These are phyloP conservation scores for Vishniacozyma victoriae DNA, from an alignment of 768 basidiomycete genomes.

Conservation along the genomic window DNA sequence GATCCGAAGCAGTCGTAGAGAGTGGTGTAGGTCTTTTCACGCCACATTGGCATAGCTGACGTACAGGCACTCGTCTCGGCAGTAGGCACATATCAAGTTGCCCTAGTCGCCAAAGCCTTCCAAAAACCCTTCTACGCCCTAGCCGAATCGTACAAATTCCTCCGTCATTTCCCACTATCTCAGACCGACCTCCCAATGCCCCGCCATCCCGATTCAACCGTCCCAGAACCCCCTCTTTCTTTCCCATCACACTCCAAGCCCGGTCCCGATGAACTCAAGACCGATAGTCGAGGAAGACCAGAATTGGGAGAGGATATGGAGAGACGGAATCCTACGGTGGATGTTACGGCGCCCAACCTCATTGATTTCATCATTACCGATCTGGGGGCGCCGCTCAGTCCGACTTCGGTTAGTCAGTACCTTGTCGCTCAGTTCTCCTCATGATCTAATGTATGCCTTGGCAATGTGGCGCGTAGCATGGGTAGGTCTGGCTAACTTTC, in stretches of 20 bases:
- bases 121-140: conserved; percentile 95
- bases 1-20: conserved; percentile 96
- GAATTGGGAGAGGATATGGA: conserved; percentile 78
- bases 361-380: conserved; percentile 93
- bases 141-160: conserved; percentile 96
- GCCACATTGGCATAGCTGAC: neutral
- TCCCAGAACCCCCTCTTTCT: conserved; percentile 1
- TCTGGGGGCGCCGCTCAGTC: conserved; percentile 61
- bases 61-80: conserved; percentile 32
- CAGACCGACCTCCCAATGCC: conserved; percentile 45
- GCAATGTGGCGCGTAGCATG: too few relatives aligned
- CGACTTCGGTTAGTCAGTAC: conserved; percentile 89
- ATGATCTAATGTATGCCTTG: too few relatives aligned
- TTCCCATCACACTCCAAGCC: conserved; percentile 52
- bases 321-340: conserved; percentile 76
- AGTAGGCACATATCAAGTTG: conserved; percentile 93
- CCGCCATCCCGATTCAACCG: neutral
- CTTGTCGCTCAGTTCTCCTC: conserved; percentile 75
- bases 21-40: conserved; percentile 55
- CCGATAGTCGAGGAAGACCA: conserved; percentile 3
- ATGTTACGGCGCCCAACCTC: conserved; percentile 90
- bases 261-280: conserved; percentile 61
- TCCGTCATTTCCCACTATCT: conserved; percentile 74
- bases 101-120: conserved; percentile 86
- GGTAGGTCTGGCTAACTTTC: too few relatives aligned